phyloP scores from a whole-genome alignment of 1,139 yeast species.

The Nakaseomyces sp. region DNA sequence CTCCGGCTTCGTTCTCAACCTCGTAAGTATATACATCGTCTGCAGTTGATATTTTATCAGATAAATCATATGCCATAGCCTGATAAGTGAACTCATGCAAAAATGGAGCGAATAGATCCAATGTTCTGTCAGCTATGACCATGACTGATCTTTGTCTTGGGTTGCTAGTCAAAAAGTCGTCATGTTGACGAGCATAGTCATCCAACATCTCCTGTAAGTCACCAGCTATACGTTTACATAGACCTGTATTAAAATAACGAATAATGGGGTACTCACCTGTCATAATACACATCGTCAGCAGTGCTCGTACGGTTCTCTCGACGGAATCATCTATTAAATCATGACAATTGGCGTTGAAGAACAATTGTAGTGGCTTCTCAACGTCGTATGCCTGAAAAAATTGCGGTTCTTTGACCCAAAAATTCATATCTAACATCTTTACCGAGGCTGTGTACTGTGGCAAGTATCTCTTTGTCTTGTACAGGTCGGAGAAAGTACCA shows the following conservation, averaged over 20 bases:
- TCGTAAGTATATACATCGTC: constrained; percentile 47
- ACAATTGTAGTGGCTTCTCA: constrained; percentile 56
- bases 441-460: constrained; percentile 29
- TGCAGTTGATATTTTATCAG: constrained; percentile 37
- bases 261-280: constrained; percentile 87
- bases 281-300: constrained; percentile 64
- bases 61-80: constrained; percentile 76
- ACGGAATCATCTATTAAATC: constrained; percentile 55
- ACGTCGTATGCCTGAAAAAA: constrained; percentile 36
- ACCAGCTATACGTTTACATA: constrained; percentile 67
- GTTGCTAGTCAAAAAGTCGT: constrained; percentile 47
- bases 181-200: constrained; percentile 59
- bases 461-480: constrained; percentile 28
- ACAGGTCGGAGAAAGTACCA: constrained; percentile 23
- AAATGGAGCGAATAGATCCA: constrained; percentile 78
- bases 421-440: constrained; percentile 35
- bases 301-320: constrained; percentile 44
- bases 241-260: constrained; percentile 55
- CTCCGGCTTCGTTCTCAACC: constrained; percentile 55
- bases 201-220: constrained; percentile 66
- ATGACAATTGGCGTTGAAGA: constrained; percentile 59
- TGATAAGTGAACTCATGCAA: constrained; percentile 91
- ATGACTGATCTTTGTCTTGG: constrained; percentile 65
- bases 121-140: constrained; percentile 69
- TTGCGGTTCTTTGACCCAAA: constrained; percentile 42